Percentiles rank a stretch among this genome's conserved stretches.
phyloP scores from a whole-genome alignment of 208 protist species.

The Leishmania major region DNA sequence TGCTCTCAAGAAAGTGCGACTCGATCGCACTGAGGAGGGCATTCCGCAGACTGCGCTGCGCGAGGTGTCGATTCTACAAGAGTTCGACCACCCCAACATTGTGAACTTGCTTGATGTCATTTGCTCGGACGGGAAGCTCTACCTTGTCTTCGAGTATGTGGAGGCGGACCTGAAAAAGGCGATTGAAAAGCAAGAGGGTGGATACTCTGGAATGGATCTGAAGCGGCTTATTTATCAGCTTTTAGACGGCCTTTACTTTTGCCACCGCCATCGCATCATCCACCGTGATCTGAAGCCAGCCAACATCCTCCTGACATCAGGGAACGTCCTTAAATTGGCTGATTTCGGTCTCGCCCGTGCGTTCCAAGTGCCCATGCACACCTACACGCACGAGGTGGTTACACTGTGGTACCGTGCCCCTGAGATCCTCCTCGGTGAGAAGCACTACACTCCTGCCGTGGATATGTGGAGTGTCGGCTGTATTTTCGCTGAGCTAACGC shows the following conservation, averaged over 20 bases:
- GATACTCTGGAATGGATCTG: conserved; percentile 74
- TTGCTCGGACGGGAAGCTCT: conserved; percentile 88
- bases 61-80: conserved; percentile 98
- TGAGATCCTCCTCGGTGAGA: conserved; percentile 99
- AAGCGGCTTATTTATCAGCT: conserved; percentile 92
- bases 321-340: conserved; percentile 90
- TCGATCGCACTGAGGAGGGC: conserved; percentile 98
- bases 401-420: conserved; percentile 99
- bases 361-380: conserved; percentile 98
- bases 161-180: conserved; percentile 98
- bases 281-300: conserved; percentile 97
- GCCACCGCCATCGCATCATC: conserved; percentile 93
- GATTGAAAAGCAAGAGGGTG: conserved; percentile 85
- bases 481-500: conserved; percentile 99
- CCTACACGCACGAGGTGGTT: conserved; percentile 99
- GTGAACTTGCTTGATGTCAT: conserved; percentile 93
- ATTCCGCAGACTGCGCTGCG: conserved; percentile 97
- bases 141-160: conserved; percentile 93
- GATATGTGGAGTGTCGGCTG: conserved; percentile 99
- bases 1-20: conserved; percentile 97
- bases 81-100: conserved; percentile 97
- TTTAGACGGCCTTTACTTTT: conserved; percentile 91
- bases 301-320: conserved; percentile 93
- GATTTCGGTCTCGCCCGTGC: conserved; percentile 98
- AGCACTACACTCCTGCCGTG: conserved; percentile 99